Evolutionary conservation across 208 protist species (phyloP).

Genomic region (Acanthamoeba sp.): DNA sequence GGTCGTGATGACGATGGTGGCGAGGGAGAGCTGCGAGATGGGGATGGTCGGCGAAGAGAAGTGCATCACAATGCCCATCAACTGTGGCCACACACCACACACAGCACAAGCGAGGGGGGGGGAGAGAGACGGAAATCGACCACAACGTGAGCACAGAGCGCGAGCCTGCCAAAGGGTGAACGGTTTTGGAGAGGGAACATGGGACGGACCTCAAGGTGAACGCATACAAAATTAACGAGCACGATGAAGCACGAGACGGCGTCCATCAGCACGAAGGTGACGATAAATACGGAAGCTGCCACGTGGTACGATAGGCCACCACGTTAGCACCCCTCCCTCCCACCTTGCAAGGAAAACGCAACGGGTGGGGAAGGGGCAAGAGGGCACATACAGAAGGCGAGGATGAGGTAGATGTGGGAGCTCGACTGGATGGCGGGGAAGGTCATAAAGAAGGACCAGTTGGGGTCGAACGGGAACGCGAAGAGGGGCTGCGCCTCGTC

Average conservation of each 20-base stretch:
- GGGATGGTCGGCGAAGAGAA: slow-evolving; percentile 35
- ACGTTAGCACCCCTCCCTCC: no score
- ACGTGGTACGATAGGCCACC: no score
- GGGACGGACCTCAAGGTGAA: slow-evolving; percentile 15
- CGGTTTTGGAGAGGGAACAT: neutral
- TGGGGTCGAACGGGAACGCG: slow-evolving; percentile 56
- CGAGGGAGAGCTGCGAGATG: slow-evolving; percentile 46
- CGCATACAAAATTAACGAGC: slow-evolving; percentile 46
- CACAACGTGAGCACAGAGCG: neutral
- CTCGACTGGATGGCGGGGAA: slow-evolving; percentile 62
- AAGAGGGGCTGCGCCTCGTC: neutral
- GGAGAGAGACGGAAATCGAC: no score
- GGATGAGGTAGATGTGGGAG: slow-evolving; percentile 62
- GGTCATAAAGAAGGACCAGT: slow-evolving; percentile 67
- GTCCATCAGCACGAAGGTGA: slow-evolving; percentile 63
- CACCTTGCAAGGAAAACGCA: no score
- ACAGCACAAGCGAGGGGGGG: no score
- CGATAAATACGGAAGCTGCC: slow-evolving; percentile 61
- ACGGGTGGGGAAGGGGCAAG: no score
- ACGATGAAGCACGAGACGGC: slow-evolving; percentile 47
- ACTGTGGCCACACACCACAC: neutral
- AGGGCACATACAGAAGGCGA: neutral
- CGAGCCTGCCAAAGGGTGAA: no score
- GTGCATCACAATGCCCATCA: slow-evolving; percentile 60
- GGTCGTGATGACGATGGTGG: slow-evolving; percentile 65